Evolutionary conservation across 805 yeast genomes (phyloP).

Genomic region (Zygotorulaspora chibaensis): DNA sequence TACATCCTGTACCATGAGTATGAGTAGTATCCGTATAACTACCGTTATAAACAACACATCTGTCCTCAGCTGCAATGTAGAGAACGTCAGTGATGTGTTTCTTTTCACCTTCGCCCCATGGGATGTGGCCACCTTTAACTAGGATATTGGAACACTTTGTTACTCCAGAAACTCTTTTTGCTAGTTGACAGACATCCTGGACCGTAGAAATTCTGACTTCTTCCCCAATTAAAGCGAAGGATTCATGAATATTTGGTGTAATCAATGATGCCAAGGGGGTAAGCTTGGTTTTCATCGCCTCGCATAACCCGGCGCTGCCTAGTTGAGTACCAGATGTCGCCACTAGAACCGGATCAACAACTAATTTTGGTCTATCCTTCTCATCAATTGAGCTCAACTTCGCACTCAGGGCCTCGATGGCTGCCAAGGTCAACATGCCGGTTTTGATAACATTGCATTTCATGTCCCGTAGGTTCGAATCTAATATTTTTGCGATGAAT

Average conservation of each 20-base stretch:
- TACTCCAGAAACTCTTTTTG: conserved; percentile 37
- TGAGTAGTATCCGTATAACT: conserved; percentile 44
- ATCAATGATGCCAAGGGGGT: conserved; percentile 53
- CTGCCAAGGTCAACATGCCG: conserved; percentile 64
- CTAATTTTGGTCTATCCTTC: conserved; percentile 40
- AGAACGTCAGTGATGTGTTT: conserved; percentile 50
- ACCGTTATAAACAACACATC: conserved; percentile 45
- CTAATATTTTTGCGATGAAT: conserved; percentile 47
- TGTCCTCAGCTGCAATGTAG: conserved; percentile 40
- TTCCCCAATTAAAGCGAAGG: conserved; percentile 38
- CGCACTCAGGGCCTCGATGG: conserved; percentile 44
- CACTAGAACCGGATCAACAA: conserved; percentile 81
- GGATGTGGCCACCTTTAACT: conserved; percentile 78
- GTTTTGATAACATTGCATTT: conserved; percentile 67
- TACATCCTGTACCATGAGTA: conserved; percentile 91
- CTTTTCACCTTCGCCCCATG: conserved; percentile 37
- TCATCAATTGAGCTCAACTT: conserved; percentile 33
- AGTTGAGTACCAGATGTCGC: conserved; percentile 72
- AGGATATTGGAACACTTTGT: conserved; percentile 51
- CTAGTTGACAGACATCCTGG: conserved; percentile 41
- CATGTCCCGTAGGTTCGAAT: conserved; percentile 56
- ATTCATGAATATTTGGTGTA: conserved; percentile 77
- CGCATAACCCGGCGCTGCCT: conserved; percentile 38
- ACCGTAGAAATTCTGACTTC: conserved; percentile 31
- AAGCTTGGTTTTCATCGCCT: conserved; percentile 44